Percentiles rank a stretch among this genome's conserved stretches.
phyloP scores from a whole-genome alignment of 345 rosid species.

The Heritiera fomes region DNA sequence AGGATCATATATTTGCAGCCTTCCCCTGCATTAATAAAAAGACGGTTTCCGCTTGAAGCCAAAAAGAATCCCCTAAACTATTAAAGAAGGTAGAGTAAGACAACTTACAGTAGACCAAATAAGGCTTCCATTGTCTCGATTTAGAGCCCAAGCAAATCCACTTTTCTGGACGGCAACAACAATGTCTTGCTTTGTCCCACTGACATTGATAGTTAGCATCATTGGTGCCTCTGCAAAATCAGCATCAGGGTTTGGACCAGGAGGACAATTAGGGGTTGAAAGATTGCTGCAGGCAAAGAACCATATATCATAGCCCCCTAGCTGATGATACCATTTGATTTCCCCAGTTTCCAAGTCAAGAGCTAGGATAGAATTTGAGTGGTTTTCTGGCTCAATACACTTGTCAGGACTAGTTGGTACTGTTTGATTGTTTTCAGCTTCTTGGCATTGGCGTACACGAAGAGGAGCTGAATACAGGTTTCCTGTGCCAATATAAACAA shows the following conservation, averaged over 20 bases:
- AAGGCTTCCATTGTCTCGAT: constrained; percentile 37
- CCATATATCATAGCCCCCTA: constrained; percentile 43
- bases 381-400: constrained; percentile 37
- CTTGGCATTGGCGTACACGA: constrained; percentile 30
- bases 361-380: constrained; percentile 37
- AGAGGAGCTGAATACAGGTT: constrained; percentile 39
- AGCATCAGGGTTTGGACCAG: constrained; percentile 40
- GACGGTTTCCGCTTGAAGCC: no score
- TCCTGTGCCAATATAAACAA: constrained; percentile 38
- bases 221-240: constrained; percentile 45
- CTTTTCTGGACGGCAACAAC: constrained; percentile 52
- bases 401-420: constrained; percentile 27
- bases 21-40: no score
- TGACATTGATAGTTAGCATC: constrained; percentile 28
- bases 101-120: constrained; percentile 45
- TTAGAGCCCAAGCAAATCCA: constrained; percentile 55
- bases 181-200: constrained; percentile 27
- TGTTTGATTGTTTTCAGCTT: constrained; percentile 34
- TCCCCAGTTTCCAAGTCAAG: constrained; percentile 31
- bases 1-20: no score
- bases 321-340: constrained; percentile 34
- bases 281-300: constrained; percentile 33
- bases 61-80: no score
- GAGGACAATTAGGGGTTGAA: constrained; percentile 32
- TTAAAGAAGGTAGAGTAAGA: not conserved